Percentiles rank a stretch among this genome's conserved stretches.
phyloP scores from a whole-genome alignment of 2,329 filamentous ascomycete genomes.

The Fusarium veterinarium region DNA sequence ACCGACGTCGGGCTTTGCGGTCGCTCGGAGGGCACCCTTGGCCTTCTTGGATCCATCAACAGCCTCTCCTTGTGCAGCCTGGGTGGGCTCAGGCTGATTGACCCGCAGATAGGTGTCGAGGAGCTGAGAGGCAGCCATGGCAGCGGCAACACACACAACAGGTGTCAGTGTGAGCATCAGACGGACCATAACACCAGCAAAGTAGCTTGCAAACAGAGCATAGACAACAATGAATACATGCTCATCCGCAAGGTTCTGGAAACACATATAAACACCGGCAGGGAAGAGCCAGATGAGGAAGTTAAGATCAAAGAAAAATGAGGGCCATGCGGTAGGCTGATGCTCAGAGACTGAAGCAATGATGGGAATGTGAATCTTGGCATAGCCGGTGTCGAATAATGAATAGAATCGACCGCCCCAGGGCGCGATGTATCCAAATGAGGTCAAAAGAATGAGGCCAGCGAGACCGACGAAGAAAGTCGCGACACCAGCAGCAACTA shows the following conservation, averaged over 20 bases:
- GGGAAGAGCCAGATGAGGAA: slow-evolving; percentile 99
- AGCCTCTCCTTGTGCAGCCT: slow-evolving; percentile 53
- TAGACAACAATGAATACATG: slow-evolving; percentile 99
- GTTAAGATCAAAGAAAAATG: slow-evolving; percentile 99
- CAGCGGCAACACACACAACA: slow-evolving; percentile 93
- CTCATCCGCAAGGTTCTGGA: slow-evolving; percentile 92
- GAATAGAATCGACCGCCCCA: slow-evolving; percentile 99
- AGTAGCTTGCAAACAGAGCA: slow-evolving; percentile 96
- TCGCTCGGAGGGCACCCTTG: slow-evolving; percentile 71
- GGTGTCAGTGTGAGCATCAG: slow-evolving; percentile 98
- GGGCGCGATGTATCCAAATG: slow-evolving; percentile 91
- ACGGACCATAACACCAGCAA: slow-evolving; percentile 98
- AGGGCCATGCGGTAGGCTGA: slow-evolving; percentile 98
- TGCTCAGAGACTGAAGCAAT: slow-evolving; percentile 99
- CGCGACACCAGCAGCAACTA: slow-evolving; percentile 78
- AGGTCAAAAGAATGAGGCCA: slow-evolving; percentile 86
- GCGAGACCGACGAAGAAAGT: slow-evolving; percentile 79
- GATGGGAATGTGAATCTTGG: slow-evolving; percentile 99
- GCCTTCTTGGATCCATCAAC: slow-evolving; percentile 69
- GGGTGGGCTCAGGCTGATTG: slow-evolving; percentile 68
- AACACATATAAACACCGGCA: slow-evolving; percentile 97
- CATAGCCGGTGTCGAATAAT: slow-evolving; percentile 97
- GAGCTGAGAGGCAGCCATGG: slow-evolving; percentile 87
- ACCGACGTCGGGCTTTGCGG: slow-evolving; percentile 79
- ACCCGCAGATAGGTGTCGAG: slow-evolving; percentile 85